phyloP scores from a whole-genome alignment of 306 rosid species.

The Ammopiptanthus mongolicus region DNA sequence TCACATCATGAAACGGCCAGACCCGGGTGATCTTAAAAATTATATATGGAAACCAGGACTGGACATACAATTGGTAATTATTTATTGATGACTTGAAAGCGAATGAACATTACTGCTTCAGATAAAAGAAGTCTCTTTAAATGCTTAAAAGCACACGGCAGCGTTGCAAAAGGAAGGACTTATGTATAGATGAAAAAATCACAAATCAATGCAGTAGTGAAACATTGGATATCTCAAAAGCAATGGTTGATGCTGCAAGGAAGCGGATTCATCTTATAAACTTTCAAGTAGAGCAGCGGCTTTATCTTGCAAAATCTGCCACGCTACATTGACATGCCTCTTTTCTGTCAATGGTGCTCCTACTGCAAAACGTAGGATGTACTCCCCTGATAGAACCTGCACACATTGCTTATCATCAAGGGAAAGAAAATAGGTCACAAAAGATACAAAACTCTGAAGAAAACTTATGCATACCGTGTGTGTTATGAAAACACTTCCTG shows the following conservation, averaged over 20 bases:
- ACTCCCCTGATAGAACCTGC: conserved; percentile 82
- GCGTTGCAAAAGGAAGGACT: neutral
- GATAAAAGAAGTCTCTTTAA: neutral
- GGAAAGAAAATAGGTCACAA: neutral
- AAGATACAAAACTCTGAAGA: neutral
- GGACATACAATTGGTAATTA: neutral
- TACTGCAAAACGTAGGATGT: conserved; percentile 67
- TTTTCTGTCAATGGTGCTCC: conserved; percentile 95
- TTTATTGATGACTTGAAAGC: neutral
- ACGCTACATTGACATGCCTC: conserved; percentile 67
- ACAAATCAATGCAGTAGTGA: neutral
- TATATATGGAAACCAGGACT: neutral
- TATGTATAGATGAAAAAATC: neutral
- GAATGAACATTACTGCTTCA: neutral
- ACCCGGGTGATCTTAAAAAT: no score
- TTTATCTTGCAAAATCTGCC: conserved; percentile 68
- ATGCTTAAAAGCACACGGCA: neutral
- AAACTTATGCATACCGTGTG: conserved; percentile 66
- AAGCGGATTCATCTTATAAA: conserved; percentile 19
- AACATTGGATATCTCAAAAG: neutral
- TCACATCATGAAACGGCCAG: neutral
- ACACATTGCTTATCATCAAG: conserved; percentile 14
- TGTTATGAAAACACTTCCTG: conserved; percentile 67
- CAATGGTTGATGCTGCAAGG: conserved; percentile 3
- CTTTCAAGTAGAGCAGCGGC: conserved; percentile 58